These are phyloP conservation scores for Apophysomyces variabilis DNA, from an alignment of 371 early-diverging fungal genomes.

Conservation along the genomic window DNA sequence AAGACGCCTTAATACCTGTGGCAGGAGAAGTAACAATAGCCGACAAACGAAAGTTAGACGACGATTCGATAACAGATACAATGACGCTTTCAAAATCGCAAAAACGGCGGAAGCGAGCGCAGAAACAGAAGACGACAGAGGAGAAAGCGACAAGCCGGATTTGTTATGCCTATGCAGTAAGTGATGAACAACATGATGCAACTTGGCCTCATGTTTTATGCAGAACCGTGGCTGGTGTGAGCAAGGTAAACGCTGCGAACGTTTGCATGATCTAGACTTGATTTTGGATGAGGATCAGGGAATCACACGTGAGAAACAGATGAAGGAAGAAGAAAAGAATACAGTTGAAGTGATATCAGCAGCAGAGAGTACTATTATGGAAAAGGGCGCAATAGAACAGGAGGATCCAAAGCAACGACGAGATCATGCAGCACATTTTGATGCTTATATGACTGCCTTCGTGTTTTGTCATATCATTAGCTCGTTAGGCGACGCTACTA, in stretches of 20 bases:
- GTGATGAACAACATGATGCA: constrained; percentile 14
- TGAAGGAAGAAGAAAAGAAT: constrained; percentile 12
- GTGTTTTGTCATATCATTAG: constrained; percentile 64
- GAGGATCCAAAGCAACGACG: constrained; percentile 10
- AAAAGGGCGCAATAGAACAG: not conserved
- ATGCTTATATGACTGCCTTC: constrained; percentile 95
- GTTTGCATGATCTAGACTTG: constrained; percentile 79
- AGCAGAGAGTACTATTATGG: not conserved
- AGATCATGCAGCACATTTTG: constrained; percentile 87
- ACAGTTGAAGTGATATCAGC: constrained; percentile 2
- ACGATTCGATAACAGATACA: not conserved
- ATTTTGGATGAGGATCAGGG: constrained; percentile 76
- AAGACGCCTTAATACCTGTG: constrained; percentile 10
- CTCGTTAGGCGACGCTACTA: constrained; percentile 11
- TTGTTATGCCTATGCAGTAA: constrained; percentile 77
- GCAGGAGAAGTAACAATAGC: not conserved
- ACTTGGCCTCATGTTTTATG: constrained; percentile 5
- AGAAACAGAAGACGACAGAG: not conserved
- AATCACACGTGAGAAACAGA: constrained; percentile 21
- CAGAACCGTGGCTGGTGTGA: constrained; percentile 78
- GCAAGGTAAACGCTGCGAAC: constrained; percentile 60
- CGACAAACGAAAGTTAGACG: constrained; percentile 4
- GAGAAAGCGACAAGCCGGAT: constrained; percentile 24
- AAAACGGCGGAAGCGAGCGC: constrained; percentile 14
- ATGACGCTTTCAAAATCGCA: not conserved